phyloP scores from a whole-genome alignment of 805 yeast genomes.

The Wickerhamiella kurtzmanii region DNA sequence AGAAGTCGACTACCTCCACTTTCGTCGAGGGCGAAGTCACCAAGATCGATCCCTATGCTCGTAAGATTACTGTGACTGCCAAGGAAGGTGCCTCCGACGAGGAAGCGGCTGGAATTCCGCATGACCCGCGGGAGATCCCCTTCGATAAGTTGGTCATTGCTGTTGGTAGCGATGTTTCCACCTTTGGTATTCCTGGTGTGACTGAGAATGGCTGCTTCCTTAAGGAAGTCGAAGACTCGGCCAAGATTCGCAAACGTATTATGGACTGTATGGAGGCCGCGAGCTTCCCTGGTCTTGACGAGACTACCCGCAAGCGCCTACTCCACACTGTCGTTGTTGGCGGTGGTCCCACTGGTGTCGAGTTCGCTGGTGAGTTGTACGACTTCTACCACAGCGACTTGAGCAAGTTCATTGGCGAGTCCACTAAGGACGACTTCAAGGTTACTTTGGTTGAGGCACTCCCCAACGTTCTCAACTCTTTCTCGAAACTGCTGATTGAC shows the following conservation, averaged over 20 bases:
- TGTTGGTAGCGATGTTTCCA: slow-evolving; percentile 90
- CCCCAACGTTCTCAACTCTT: slow-evolving; percentile 63
- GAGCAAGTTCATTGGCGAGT: slow-evolving; percentile 69
- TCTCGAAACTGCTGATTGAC: slow-evolving; percentile 32
- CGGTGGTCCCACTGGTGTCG: slow-evolving; percentile 99
- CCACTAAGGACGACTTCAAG: slow-evolving; percentile 63
- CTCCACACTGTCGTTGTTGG: slow-evolving; percentile 87
- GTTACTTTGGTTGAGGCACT: slow-evolving; percentile 82
- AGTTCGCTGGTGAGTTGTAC: slow-evolving; percentile 90
- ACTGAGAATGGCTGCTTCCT: slow-evolving; percentile 70
- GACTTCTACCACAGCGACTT: slow-evolving; percentile 90
- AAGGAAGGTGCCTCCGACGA: slow-evolving; percentile 17
- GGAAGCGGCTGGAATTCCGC: slow-evolving; percentile 28
- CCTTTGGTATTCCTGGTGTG: slow-evolving; percentile 92
- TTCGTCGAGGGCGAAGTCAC: slow-evolving; percentile 88
- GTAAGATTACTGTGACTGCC: slow-evolving; percentile 44
- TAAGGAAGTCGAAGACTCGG: slow-evolving; percentile 83
- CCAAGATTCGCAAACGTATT: slow-evolving; percentile 64
- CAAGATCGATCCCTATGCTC: slow-evolving; percentile 59
- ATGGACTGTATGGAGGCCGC: slow-evolving; percentile 88
- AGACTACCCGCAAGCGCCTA: slow-evolving; percentile 70
- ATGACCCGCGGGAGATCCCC: slow-evolving; percentile 34
- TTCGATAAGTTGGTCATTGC: slow-evolving; percentile 84
- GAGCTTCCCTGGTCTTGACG: slow-evolving; percentile 49
- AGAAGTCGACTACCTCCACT: slow-evolving; percentile 57